Evolutionary conservation across 176 grass and related monocot genomes (phyloP).

Genomic region (Bonia amplexicaulis): DNA sequence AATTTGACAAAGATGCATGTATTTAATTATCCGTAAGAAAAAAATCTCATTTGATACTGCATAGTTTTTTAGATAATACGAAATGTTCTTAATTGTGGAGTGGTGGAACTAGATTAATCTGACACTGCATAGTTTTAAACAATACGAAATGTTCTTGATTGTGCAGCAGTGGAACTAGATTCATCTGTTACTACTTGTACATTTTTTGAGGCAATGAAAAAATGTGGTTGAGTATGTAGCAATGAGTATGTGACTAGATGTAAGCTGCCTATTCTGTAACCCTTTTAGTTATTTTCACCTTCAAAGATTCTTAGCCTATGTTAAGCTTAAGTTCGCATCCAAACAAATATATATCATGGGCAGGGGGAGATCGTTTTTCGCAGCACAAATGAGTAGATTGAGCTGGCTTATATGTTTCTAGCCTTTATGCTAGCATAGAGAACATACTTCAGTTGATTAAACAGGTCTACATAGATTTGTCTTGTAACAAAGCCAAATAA

Average conservation of each 20-base stretch:
- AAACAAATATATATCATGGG: not conserved
- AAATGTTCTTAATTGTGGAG: not conserved
- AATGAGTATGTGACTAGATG: not conserved
- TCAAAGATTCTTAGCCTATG: not conserved
- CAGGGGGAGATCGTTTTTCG: not conserved
- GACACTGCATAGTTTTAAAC: not conserved
- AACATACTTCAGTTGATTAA: not conserved
- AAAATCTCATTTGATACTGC: too few species aligned
- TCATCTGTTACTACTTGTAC: not conserved
- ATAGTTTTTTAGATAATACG: too few species aligned
- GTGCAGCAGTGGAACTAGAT: not conserved
- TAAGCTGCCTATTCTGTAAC: not conserved
- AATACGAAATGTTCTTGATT: not conserved
- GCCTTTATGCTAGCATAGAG: constrained; percentile 2
- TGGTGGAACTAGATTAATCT: not conserved
- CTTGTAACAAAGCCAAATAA: not conserved
- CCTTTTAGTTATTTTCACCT: not conserved
- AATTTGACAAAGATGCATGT: too few species aligned
- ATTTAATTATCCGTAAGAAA: too few species aligned
- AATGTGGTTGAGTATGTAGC: not conserved
- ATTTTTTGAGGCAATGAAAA: not conserved
- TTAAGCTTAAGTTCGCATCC: not conserved
- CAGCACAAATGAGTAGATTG: not conserved
- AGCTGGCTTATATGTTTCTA: not conserved
- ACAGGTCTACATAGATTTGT: not conserved